Base-by-base conservation (phyloP, 805 yeast genomes). In the Metschnikowia amazonensis region DNA sequence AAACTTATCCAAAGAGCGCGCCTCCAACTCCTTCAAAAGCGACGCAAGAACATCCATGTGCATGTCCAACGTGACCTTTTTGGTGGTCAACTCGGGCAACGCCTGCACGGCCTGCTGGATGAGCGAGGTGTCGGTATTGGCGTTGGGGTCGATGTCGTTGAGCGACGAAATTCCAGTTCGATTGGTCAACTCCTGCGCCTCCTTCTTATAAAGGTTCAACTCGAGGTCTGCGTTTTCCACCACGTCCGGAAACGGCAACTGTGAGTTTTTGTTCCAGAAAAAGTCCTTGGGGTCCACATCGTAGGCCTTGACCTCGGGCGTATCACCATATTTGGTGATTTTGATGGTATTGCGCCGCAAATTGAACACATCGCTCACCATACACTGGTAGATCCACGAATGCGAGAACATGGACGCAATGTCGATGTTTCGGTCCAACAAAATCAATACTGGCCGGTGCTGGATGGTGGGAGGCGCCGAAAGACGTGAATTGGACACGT, bases 301-400 rank as follows among this genome's bases (percentile, higher is more conserved):
- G 63, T 84, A 86, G 50, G 80, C 76, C 53, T 83, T 83, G 28
- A 62, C 61, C 24, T 68, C 70, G 2, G 52, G 36, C 14, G 53
- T 56, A 16, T 62, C 63, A 21, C 50, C 37, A 50, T 55, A 59
- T 23, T 70, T 67, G 34, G 72, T 71, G 28, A 89, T 72, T 17
- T 81, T 78, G 49, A 92, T 85, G 20, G 97, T 84, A 63, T 92
- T 90, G 60, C 95, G 78, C 53, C 82, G 78, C 57, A 94, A 74
- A 43, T 80, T 77, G 63, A 94, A 88, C 4, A 89, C 94, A 62
- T 94, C 99, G 59, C 90, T 86, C 16, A 94, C 94, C 80, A 94
- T 82, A 59, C 97, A 89, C 69, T 92, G 96, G 64, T 94, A 94
- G 41, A 95, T 90, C 97, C 98, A 92, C 10, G 97, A 88, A 67